Base-by-base conservation (phyloP, 495 filamentous ascomycete species). In the Endocarpon pusillum region DNA sequence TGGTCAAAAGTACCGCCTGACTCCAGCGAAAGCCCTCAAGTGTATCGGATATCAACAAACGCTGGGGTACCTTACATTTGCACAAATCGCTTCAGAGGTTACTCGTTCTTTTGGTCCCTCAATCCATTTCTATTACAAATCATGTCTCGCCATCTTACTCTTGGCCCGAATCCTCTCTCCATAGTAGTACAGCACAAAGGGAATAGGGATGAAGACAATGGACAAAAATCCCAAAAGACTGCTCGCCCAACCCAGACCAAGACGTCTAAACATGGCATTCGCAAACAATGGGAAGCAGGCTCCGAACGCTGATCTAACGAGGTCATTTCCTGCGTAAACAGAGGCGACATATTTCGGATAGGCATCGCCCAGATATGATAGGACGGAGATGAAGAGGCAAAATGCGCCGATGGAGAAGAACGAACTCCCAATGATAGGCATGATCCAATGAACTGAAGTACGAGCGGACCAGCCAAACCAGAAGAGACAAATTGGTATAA, bases 191-290 rank as follows among this genome's bases (percentile, higher is more conserved):
- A 59, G 21, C 3, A 59, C 24, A 31, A 57, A 52, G 17, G 56
- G 55, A 30, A 57, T 58, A 30, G 58, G 52, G 29, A 62, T 44
- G 34, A 59, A 57, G 3, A 50, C 28, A 9, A 60, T 41, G 0
- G 48, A 38, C 35, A 81, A 51, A 29, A 68, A 75, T 0, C 62
- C 76, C n/a, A 78, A 58, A 21, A 76, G 49, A 21, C 54, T 66
- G 22, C 64, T 71, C 2, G 71, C 76, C 54, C 73, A 78, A 0
- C 58, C 66, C 6, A 78, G 61, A 0, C 74, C 77, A 7, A 78
- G 46, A 32, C 66, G 69, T 27, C 68, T 59, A 34, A 71, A 78
- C 53, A 75, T 47, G 10, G 62, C 64, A 1, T 47, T 55, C 0
- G 68, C 53, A 40, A 67, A 68, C 0, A 70, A 48, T 1, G 64